phyloP scores from a whole-genome alignment of 2,329 filamentous ascomycete genomes.

The Aureobasidium namibiae region DNA sequence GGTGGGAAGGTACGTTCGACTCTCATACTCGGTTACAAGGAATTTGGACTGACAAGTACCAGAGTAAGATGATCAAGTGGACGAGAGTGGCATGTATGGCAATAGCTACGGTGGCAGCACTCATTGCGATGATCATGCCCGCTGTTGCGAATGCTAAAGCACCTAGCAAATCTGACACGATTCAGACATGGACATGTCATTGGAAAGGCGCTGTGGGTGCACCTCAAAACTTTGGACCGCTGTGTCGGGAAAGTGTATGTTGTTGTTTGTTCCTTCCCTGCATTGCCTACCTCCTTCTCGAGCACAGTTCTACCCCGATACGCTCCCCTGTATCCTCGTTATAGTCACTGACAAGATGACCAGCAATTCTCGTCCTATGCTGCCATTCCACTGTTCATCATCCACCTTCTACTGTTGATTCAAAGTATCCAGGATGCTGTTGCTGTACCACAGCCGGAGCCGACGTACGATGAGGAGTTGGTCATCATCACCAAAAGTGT shows the following conservation, averaged over 20 bases:
- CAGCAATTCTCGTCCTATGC: constrained; percentile 38
- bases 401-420: constrained; percentile 26
- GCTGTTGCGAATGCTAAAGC: constrained; percentile 23
- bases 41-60: neutral
- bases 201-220: constrained; percentile 23
- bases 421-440: constrained; percentile 4
- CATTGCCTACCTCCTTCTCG: too few species aligned
- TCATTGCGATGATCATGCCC: constrained; percentile 33
- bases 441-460: neutral
- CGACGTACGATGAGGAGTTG: neutral
- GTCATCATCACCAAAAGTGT: constrained; percentile 1
- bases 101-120: constrained; percentile 31
- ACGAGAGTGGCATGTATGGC: constrained; percentile 9
- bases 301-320: too few species aligned
- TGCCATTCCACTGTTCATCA: constrained; percentile 33
- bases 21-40: too few species aligned
- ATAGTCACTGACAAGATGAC: neutral
- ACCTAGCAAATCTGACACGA: constrained; percentile 22
- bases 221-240: constrained; percentile 27
- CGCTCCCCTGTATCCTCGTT: too few species aligned
- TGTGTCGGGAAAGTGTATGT: constrained; percentile 36
- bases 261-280: too few species aligned
- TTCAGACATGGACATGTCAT: constrained; percentile 31
- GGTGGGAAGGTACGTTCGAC: neutral
- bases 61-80: constrained; percentile 15